Evolutionary conservation across 441 rosid species (phyloP).

Genomic region (Arabidopsis lyrata): DNA sequence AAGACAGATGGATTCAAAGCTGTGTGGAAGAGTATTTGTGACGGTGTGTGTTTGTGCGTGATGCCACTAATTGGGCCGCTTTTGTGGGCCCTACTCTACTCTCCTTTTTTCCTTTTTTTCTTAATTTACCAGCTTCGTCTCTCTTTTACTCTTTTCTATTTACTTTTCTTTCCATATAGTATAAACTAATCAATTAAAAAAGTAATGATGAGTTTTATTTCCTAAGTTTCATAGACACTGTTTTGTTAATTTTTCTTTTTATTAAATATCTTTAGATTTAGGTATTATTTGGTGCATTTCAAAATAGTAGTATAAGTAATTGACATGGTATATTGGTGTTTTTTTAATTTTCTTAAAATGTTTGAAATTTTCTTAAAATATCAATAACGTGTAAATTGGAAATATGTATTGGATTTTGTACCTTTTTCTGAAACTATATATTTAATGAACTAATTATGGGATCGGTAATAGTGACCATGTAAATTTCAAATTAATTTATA

Average conservation of each 20-base stretch:
- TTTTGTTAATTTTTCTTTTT: not conserved
- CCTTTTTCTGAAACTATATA: slow-evolving; percentile 16
- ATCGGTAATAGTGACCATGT: slow-evolving; percentile 19
- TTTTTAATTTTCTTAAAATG: not conserved
- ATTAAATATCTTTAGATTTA: not conserved
- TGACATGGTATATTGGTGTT: slow-evolving; percentile 1
- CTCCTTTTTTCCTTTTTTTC: not conserved
- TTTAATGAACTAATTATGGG: slow-evolving; percentile 8
- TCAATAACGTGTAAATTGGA: not conserved
- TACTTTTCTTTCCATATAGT: not conserved
- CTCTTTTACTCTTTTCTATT: not conserved
- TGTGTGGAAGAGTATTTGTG: slow-evolving; percentile 41
- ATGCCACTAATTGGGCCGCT: slow-evolving; percentile 48
- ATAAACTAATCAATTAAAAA: slow-evolving; percentile 9
- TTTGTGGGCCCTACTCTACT: slow-evolving; percentile 35
- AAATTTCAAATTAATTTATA: not conserved
- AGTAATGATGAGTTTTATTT: slow-evolving; percentile 21
- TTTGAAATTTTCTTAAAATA: not conserved
- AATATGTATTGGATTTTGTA: slow-evolving; percentile 2
- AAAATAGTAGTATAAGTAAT: not conserved
- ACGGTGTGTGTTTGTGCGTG: slow-evolving; percentile 48
- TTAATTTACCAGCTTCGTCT: not conserved
- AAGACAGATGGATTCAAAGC: slow-evolving; percentile 43
- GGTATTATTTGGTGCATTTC: not conserved
- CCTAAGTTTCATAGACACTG: slow-evolving; percentile 25